Evolutionary conservation across 306 rosid species (phyloP), one percentile per base, ranked within the genome.

Genomic region (Phaseolus lunatus): DNA sequence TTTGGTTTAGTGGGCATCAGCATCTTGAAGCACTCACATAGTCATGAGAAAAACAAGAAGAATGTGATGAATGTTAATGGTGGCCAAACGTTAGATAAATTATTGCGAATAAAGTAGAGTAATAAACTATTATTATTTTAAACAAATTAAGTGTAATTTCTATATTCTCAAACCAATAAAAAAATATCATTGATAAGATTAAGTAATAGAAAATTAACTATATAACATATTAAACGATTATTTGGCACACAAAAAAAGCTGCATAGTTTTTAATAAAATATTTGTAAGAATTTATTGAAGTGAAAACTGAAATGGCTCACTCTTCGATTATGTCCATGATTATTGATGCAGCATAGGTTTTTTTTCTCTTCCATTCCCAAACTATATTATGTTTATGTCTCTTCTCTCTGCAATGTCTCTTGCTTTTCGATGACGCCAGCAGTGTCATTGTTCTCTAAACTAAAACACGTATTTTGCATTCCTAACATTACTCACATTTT

Each of bases 291-390:
- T 66, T 66, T 66, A 1, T 23, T 20, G 59, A 50, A 8, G 2
- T 73, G 69, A n/a, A 59, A 43, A n/a, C 3, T 41, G 49, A 22
- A 22, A 68, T 2, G 61, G 8, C 18, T 29, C 14, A 24, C 52
- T 67, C 39, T 24, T 66, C 33, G 39, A 16, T 27, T 26, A 47
- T 49, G 29, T 27, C 23, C 10, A 70, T 70, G 75, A 31, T 49
- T 50, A 19, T 63, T 66, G 9, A 52, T 50, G 76, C 52, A 53
- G 66, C 66, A 13, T 73, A 65, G 84, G 70, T 70, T 43, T 80
- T 29, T n/a, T 29, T 27, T 43, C 20, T 29, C 74, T 24, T 72
- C 73, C 78, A 39, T 52, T 72, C 29, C 13, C 39, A 10, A 5
- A 5, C 54, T 15, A 26, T 35, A n/a, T 33, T 10, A 35, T 35